Base-by-base conservation (phyloP, 306 rosid genomes). In the Senna tora region DNA sequence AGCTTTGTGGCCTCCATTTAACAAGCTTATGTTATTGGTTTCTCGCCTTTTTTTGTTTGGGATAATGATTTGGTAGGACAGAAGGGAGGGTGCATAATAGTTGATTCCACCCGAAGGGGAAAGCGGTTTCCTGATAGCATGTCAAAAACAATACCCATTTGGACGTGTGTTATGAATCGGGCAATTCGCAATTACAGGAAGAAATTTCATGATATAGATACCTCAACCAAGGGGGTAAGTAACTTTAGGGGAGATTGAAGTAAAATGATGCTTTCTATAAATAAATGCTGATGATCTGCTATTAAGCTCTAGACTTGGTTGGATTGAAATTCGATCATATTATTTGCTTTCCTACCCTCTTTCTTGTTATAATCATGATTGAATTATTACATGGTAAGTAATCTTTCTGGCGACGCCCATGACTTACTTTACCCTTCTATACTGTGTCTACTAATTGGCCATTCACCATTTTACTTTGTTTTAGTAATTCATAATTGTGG, bases 121-220 rank as follows among this genome's bases (percentile, higher is more conserved):
- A 93, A 91, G 80, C 82, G 92, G 36, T 93, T 91, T 77, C 98
- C 98, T 13, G 97, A 93, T 41, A 93, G 98, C 83, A 87, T 93
- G 98, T 93, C 98, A 5, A 93, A 91, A 82, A 91, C 98, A 2
- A 87, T 93, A 62, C 97, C 98, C 64, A 87, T 93, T 61, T 93
- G 97, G 98, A 76, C 96, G 4, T 93, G 96, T 66, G 91, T 93
- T 75, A 72, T 91, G 76, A 93, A 93, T 75, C 91, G 98, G 4
- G 85, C 89, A 7, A 82, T 93, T 79, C 30, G 32, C 19, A 74
- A 78, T 32, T 76, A 65, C 80, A 69, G 74, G 74, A 83, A 65
- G 66, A 80, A 81, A 61, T 42, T 51, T 75, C 74, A 58, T 28
- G 80, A 30, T 7, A 34, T 36, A 61, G 22, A 67, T 69, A n/a